Base-by-base conservation (phyloP, 1,139 yeast species). In the Lodderomyces theae region DNA sequence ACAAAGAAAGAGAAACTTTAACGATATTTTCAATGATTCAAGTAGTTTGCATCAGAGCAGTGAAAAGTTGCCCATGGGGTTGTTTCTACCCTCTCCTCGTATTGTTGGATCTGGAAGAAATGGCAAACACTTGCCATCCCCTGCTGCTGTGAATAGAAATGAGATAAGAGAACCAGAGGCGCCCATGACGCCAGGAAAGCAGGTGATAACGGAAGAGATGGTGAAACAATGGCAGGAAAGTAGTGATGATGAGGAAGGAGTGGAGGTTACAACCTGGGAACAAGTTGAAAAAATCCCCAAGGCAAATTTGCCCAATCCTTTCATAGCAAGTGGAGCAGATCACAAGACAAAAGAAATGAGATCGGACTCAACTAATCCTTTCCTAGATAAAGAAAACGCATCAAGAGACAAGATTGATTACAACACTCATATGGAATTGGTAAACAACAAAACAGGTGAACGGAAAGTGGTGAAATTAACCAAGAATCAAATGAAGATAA, bases 31-130 rank as follows among this genome's bases (percentile, higher is more conserved):
- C 45, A 42, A 35, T 29, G 33, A 29, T 8, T 31, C 32, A 9
- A 45, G 33, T 12, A 32, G n/a, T n/a, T n/a, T 45, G 8, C 19
- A 23, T 3, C 13, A 5, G 6, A 39, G n/a, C n/a, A n/a, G 22
- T 16, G 46, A 39, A 12, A 45, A 45, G 43, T 10, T 50, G 34
- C 42, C 62, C 21, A 60, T 65, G 46, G 67, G 68, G 4, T 49
- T 60, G 28, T 52, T 69, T 29, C 54, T 69, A 38, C 75, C 76
- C 2, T 60, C 66, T n/a, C 74, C 72, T 2, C 65, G 73, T 1
- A 66, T 69, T 0, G 60, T 68, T 5, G 75, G 75, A 1, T 51
- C 69, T 1, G 75, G 75, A 1, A 55, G 75, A 40, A 37, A 34
- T 30, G 23, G 21, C 8, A 37, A 29, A 11, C 24, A 19, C n/a